Evolutionary conservation across 148 eudicot genomes (phyloP).

Genomic region (Pharnaceum exiguum): DNA sequence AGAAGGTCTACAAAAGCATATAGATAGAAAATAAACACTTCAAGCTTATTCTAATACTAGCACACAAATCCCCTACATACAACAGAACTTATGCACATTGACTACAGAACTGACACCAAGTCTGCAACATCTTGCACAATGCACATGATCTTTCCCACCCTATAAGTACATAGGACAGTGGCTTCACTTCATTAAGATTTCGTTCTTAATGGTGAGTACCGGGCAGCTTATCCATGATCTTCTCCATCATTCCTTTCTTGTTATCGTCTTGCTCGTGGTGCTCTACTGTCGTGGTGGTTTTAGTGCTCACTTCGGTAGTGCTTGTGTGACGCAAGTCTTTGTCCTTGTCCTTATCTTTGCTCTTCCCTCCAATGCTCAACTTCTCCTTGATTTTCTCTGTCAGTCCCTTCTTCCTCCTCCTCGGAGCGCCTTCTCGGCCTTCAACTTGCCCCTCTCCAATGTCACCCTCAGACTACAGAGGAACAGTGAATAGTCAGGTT

Average conservation of each 20-base stretch:
- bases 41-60: neutral
- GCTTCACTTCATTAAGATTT: neutral
- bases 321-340: conserved; percentile 5
- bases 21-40: neutral
- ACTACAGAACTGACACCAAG: neutral
- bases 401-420: conserved; percentile 63
- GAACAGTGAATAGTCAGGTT: too few relatives aligned
- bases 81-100: neutral
- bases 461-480: conserved; percentile 50
- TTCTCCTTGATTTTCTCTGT: conserved; percentile 66
- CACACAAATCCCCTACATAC: neutral
- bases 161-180: neutral
- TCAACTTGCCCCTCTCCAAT: conserved; percentile 30
- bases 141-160: neutral
- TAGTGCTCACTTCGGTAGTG: conserved; percentile 19
- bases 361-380: conserved; percentile 36
- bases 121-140: neutral
- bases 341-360: conserved; percentile 24
- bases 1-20: neutral
- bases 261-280: conserved; percentile 40
- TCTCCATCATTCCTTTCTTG: conserved; percentile 64
- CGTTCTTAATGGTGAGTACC: conserved; percentile 19
- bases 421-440: conserved; percentile 34
- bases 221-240: conserved; percentile 67
- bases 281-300: conserved; percentile 20